phyloP scores from a whole-genome alignment of 2,329 filamentous ascomycete species.

The Talaromyces piceae region DNA sequence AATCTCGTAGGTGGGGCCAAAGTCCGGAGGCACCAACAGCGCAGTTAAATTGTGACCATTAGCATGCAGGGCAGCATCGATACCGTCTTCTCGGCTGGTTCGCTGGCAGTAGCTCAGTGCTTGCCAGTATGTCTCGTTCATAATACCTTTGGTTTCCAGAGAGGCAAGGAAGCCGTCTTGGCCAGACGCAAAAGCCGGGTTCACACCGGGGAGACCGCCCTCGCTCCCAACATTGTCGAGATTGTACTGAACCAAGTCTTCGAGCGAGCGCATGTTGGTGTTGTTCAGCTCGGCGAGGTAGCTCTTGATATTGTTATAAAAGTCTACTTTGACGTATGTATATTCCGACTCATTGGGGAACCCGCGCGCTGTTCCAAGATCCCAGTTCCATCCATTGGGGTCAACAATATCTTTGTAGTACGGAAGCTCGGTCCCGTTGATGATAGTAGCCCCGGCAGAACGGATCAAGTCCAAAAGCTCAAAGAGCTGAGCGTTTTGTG shows the following conservation, averaged over 20 bases:
- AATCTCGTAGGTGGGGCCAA: slow-evolving; percentile 60
- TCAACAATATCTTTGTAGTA: slow-evolving; percentile 55
- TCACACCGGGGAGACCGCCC: slow-evolving; percentile 54
- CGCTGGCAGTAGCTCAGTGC: slow-evolving; percentile 56
- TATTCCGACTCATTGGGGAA: slow-evolving; percentile 67
- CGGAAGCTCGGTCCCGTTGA: slow-evolving; percentile 64
- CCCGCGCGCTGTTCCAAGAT: slow-evolving; percentile 56
- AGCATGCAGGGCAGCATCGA: slow-evolving; percentile 57
- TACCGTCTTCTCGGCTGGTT: slow-evolving; percentile 56
- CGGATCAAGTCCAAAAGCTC: slow-evolving; percentile 48
- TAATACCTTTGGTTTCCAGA: slow-evolving; percentile 52
- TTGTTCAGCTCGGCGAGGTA: slow-evolving; percentile 59
- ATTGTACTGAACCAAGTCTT: slow-evolving; percentile 60
- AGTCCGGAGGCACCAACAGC: slow-evolving; percentile 61
- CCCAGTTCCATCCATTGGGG: slow-evolving; percentile 67
- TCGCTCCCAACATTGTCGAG: slow-evolving; percentile 57
- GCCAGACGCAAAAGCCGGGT: slow-evolving; percentile 61
- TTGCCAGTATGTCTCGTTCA: slow-evolving; percentile 59
- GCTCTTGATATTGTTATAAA: slow-evolving; percentile 54
- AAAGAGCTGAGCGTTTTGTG: slow-evolving; percentile 50
- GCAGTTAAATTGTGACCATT: slow-evolving; percentile 47
- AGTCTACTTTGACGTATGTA: slow-evolving; percentile 60
- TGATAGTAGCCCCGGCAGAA: slow-evolving; percentile 56
- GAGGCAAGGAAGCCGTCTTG: slow-evolving; percentile 65
- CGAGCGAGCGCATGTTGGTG: slow-evolving; percentile 51